A percentile compares a stretch with the other conserved stretches of the same genome.
These are phyloP conservation scores for Jackrogersella minutella DNA, from an alignment of 495 filamentous ascomycete genomes.

Conservation along the genomic window DNA sequence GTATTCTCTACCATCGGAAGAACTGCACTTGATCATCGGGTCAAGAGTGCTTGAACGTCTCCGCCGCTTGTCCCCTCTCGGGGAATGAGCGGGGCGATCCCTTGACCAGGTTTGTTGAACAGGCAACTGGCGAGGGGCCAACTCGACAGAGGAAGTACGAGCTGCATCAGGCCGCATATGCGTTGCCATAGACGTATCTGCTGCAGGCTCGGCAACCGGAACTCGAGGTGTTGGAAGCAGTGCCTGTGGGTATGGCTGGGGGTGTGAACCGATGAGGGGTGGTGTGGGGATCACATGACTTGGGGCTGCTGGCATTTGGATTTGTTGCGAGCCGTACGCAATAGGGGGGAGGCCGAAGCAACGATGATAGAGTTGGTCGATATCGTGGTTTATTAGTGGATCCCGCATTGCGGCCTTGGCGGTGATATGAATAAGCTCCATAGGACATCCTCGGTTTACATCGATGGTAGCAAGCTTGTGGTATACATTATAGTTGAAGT, in stretches of 20 bases:
- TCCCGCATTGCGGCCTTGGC: not conserved
- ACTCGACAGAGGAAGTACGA: not conserved
- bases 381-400: not conserved
- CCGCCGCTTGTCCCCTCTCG: not conserved
- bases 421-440: not conserved
- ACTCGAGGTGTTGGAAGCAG: not conserved
- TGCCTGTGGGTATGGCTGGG: not conserved
- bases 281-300: no score
- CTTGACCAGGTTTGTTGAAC: not conserved
- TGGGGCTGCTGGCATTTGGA: no score
- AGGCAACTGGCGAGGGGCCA: not conserved
- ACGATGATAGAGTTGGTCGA: not conserved
- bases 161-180: no score
- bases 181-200: no score
- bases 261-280: not conserved
- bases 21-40: not conserved
- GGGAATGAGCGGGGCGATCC: not conserved
- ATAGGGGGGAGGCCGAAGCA: not conserved
- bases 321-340: no score
- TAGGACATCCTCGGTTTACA: not conserved
- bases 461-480: not conserved
- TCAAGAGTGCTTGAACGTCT: not conserved
- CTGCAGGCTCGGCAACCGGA: no score
- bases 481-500: no score
- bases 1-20: not conserved